A percentile compares a stretch with the other conserved stretches of the same genome.
These are phyloP conservation scores for Globisporangium rhizosaccharum DNA, from an alignment of 352 stramenopile species.

Conservation along the genomic window DNA sequence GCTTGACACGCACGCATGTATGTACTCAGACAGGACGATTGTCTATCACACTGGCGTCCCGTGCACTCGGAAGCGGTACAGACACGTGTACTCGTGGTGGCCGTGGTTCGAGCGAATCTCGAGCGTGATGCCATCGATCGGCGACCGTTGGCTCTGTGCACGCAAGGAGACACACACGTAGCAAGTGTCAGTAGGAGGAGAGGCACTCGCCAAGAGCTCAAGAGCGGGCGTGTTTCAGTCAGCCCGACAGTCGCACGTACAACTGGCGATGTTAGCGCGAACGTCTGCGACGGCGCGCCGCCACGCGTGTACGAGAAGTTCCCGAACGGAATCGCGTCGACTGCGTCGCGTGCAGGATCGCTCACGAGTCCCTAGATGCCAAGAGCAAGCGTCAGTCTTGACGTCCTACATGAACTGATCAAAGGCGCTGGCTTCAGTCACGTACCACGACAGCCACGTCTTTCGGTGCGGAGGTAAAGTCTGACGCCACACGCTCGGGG, in stretches of 20 bases:
- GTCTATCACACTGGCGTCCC: conserved; percentile 22
- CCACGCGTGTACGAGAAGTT: conserved; percentile 69
- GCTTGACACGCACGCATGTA: neutral
- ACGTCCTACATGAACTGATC: neutral
- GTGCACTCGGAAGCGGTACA: conserved; percentile 88
- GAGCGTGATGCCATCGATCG: conserved; percentile 66
- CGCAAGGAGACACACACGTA: neutral
- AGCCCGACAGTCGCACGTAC: conserved; percentile 14
- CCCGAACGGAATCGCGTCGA: conserved; percentile 56
- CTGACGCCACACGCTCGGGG: conserved; percentile 49
- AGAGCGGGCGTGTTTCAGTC: neutral
- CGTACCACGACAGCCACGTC: conserved; percentile 59
- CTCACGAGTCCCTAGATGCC: conserved; percentile 35
- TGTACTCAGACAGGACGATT: neutral
- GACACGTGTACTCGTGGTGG: conserved; percentile 81
- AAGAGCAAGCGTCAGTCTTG: neutral
- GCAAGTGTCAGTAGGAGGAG: neutral
- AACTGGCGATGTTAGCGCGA: conserved; percentile 45
- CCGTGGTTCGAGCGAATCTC: conserved; percentile 82
- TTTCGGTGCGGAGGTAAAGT: conserved; percentile 65
- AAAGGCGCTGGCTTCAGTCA: neutral
- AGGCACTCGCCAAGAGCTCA: neutral
- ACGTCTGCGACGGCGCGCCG: conserved; percentile 54
- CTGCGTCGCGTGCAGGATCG: conserved; percentile 29
- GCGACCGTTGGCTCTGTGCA: conserved; percentile 34